These are phyloP conservation scores for Byssochlamys sp. DNA, from an alignment of 2,329 filamentous ascomycete genomes.

Conservation along the genomic window DNA sequence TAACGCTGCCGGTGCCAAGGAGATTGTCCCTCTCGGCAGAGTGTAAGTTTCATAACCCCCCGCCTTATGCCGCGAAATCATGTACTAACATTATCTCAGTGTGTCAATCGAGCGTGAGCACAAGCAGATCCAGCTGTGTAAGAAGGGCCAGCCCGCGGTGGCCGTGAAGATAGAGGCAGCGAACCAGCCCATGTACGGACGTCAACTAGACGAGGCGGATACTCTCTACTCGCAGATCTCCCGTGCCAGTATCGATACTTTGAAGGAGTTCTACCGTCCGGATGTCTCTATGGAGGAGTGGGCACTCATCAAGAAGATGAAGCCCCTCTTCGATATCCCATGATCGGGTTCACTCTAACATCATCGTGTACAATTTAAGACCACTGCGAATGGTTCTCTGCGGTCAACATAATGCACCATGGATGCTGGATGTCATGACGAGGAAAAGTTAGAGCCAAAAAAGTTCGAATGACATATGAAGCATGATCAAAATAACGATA, in stretches of 20 bases:
- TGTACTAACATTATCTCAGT: constrained; percentile 39
- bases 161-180: constrained; percentile 93
- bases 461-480: background rate
- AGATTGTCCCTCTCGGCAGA: constrained; percentile 76
- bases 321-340: constrained; percentile 81
- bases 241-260: constrained; percentile 76
- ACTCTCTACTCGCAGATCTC: constrained; percentile 79
- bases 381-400: background rate
- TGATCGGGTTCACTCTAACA: constrained; percentile 30
- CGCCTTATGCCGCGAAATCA: background rate
- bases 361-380: background rate
- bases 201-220: constrained; percentile 88
- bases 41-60: constrained; percentile 57
- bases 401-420: background rate
- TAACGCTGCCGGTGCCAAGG: constrained; percentile 69
- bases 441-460: background rate
- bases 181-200: constrained; percentile 86
- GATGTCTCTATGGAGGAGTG: constrained; percentile 90
- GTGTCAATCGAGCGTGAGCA: constrained; percentile 94
- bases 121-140: constrained; percentile 84
- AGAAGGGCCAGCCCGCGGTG: constrained; percentile 93
- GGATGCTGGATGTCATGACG: background rate
- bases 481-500: background rate
- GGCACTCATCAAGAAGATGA: constrained; percentile 87
- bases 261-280: constrained; percentile 88